Base-by-base conservation (phyloP, 2,329 filamentous ascomycete species). In the Hymenoscyphus fructigenus region DNA sequence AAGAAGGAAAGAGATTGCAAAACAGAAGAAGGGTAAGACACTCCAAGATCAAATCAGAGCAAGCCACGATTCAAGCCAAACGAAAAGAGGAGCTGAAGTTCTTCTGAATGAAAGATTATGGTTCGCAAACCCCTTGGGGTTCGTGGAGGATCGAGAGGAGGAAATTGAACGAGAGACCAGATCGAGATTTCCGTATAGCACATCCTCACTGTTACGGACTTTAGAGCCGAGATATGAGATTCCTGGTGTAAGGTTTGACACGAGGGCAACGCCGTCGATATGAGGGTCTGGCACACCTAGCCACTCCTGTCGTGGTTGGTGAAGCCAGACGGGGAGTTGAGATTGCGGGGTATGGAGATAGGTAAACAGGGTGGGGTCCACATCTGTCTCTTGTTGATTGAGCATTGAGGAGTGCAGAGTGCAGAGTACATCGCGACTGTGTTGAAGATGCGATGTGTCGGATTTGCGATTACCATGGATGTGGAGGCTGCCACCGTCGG, bases 61-160 rank as follows among this genome's bases (percentile, higher is more conserved):
- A 28, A 57, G 53, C 26, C 53, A 57, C 53, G 29, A 29, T 29
- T 57, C 53, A 57, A 57, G 53, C 26, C 53, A 57, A 57, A 57
- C 29, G 5, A 20, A 28, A n/a, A 32, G 53, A 28, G 26, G 15
- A 32, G 53, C 29, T 57, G 14, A 34, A 32, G 15, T 14, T 53
- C 47, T 9, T 7, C 17, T 10, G 26, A 3, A 14, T 26, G 26
- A 23, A 28, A 34, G 26, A 28, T 15, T 29, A 17, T 57, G 53
- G 53, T 57, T 57, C 53, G 53, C 53, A 28, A 29, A 57, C n/a
- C 44, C 20, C 26, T 17, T 9, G 29, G 53, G 15, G 29, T 29
- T 29, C 14, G 53, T 57, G 53, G 53, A 28, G 29, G 28, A 32
- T 32, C 53, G 53, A 57, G 29, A 57, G 29, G 53, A 56, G 28